phyloP scores from a whole-genome alignment of 2,329 filamentous ascomycete species.

The Monosporascus sp. region DNA sequence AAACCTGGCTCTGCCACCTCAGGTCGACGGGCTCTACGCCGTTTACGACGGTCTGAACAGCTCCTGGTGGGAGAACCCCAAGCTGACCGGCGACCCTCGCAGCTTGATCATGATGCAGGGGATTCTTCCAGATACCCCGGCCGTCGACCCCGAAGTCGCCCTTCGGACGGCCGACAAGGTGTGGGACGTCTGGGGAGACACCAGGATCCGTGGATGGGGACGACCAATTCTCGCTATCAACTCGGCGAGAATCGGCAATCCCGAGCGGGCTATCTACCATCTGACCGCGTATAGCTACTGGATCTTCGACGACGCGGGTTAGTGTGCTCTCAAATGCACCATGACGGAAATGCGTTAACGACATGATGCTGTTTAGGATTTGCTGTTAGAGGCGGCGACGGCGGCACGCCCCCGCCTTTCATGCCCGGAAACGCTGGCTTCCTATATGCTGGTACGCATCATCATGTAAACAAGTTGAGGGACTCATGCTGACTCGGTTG shows the following conservation, averaged over 20 bases:
- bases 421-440: conserved; percentile 34
- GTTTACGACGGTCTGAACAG: conserved; percentile 42
- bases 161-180: conserved; percentile 34
- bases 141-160: conserved; percentile 31
- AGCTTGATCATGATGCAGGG: conserved; percentile 41
- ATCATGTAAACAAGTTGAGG: fast-evolving
- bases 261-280: conserved; percentile 35
- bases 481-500: background rate
- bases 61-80: conserved; percentile 36
- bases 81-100: conserved; percentile 36
- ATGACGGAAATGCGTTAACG: background rate
- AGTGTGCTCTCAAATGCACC: background rate
- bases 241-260: conserved; percentile 35
- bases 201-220: conserved; percentile 40
- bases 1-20: conserved; percentile 39
- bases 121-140: conserved; percentile 34
- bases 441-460: conserved; percentile 25
- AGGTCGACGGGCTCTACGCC: conserved; percentile 37
- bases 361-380: conserved; percentile 9
- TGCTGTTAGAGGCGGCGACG: conserved; percentile 25
- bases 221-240: conserved; percentile 43
- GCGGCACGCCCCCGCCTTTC: conserved; percentile 28
- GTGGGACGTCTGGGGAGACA: conserved; percentile 35
- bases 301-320: conserved; percentile 35
- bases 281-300: conserved; percentile 38